Evolutionary conservation across 2,329 filamentous ascomycete genomes (phyloP).

Genomic region (Arthroderma sp.): DNA sequence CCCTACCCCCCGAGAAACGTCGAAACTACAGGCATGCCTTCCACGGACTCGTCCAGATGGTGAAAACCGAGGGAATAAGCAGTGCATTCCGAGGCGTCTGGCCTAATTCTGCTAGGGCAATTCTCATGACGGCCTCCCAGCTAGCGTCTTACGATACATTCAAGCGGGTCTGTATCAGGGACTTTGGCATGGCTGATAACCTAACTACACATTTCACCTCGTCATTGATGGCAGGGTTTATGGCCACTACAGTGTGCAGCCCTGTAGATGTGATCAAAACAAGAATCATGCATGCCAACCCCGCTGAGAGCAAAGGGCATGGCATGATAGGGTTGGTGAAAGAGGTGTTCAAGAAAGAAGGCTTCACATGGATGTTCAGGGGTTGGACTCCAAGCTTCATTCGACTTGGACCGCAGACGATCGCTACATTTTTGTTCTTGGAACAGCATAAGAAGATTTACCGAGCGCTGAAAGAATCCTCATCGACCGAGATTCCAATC

Average conservation of each 20-base stretch:
- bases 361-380: conserved; percentile 50
- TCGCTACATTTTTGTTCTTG: conserved; percentile 53
- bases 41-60: conserved; percentile 76
- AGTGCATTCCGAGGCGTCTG: conserved; percentile 67
- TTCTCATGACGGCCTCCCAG: conserved; percentile 55
- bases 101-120: conserved; percentile 48
- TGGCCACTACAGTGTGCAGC: conserved; percentile 54
- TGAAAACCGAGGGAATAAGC: conserved; percentile 62
- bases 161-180: conserved; percentile 43
- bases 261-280: conserved; percentile 57
- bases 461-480: conserved; percentile 27
- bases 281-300: conserved; percentile 46
- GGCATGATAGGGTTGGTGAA: conserved; percentile 37
- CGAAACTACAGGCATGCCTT: conserved; percentile 83
- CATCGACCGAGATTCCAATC: no score
- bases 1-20: conserved; percentile 57
- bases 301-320: conserved; percentile 27
- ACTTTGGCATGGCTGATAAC: conserved; percentile 41
- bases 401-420: conserved; percentile 51
- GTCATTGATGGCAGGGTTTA: conserved; percentile 49
- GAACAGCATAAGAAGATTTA: conserved; percentile 57
- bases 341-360: conserved; percentile 44
- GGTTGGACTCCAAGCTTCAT: conserved; percentile 57
- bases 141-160: conserved; percentile 52
- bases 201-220: conserved; percentile 50